Base-by-base conservation (phyloP, 2,329 filamentous ascomycete species). In the Leptographium procerum region DNA sequence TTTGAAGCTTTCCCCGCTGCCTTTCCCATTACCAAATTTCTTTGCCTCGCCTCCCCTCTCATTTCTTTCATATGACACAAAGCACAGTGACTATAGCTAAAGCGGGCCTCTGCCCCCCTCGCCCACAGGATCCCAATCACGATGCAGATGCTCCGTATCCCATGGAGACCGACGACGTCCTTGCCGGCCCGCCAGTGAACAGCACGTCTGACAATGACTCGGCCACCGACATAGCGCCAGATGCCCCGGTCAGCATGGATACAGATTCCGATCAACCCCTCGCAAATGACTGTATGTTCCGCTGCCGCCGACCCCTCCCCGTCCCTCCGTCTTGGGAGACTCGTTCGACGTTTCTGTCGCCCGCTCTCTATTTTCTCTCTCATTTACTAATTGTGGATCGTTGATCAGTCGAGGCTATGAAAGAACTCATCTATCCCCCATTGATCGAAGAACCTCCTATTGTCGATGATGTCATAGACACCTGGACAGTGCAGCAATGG, bases 401-500 rank as follows among this genome's bases (percentile, higher is more conserved):
- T 29, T 11, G 47, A 64, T 58, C 66, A 91, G 88, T 84, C 73
- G 88, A 95, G 64, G 87, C 88, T 55, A 96, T 97, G 83, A 88
- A 87, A 75, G 85, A 89, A 66, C 76, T 86, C 64, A 84, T 91
- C 64, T 81, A 97, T 60, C 84, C 85, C 13, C 84, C 86, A 57
- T 76, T 91, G 53, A 65, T 75, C 61, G 85, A 90, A 64, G 90
- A 96, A 64, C 84, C 91, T 63, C 88, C 90, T 68, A 86, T 87
- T 36, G 80, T 92, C 63, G 86, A 86, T 57, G 89, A 96, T 69
- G 79, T 79, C 47, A 75, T 86, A 65, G 71, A 88, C 72, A 96
- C 90, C 66, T 99, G 94, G 94, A 84, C 88, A 33, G 89, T 99
- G 61, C 80, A 88, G 65, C 81, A 87, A 62, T 99, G 92, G 91